Evolutionary conservation across 768 basidiomycete genomes (phyloP), one percentile per base, ranked within the genome.

Genomic region (Rhodotorula taiwanensis): DNA sequence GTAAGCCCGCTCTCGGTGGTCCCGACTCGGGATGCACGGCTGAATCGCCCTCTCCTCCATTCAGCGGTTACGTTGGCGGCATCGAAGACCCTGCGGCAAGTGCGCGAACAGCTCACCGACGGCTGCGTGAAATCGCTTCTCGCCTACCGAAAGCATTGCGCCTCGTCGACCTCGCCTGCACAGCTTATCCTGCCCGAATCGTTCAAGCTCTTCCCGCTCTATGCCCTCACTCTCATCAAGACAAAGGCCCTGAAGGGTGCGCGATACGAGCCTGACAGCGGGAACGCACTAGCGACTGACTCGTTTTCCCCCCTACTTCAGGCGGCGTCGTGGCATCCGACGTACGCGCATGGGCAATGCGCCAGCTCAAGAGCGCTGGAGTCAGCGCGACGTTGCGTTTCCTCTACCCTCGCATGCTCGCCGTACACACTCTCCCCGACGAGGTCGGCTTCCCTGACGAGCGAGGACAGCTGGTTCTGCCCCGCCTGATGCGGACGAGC

Each of bases 131-230:
- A 85, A 8, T 78, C 94, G 25, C 76, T 98, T 23, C 80, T 91
- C 49, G 88, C 87, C 10, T 99, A 99, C 74, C 81, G 95, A 36
- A 84, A 82, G 63, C 84, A 90, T 68, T 98, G 95, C 75, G 91
- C 93, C 3, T 72, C 88, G 34, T 80, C 87, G 0, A 86, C 88
- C 0, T 79, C 83, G 7, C 77, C 81, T 0, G 86, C 87, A 9
- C 94, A 97, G 94, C 77, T 99, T 65, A 87, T 99, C 64, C 83
- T 99, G 30, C 95, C 95, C 10, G 95, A 98, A 76, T 86, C 87
- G 1, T 92, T 91, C 80, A 86, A 86, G 72, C 81, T 86, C 2
- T 81, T 98, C 47, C 89, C 92, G 0, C 79, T 90, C 23, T 92
- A 86, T 74, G 82, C 83, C 5, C 79, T 97, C 5, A 84, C 84